Base-by-base conservation (phyloP, 306 rosid species). In the Gastrolobium bilobum region DNA sequence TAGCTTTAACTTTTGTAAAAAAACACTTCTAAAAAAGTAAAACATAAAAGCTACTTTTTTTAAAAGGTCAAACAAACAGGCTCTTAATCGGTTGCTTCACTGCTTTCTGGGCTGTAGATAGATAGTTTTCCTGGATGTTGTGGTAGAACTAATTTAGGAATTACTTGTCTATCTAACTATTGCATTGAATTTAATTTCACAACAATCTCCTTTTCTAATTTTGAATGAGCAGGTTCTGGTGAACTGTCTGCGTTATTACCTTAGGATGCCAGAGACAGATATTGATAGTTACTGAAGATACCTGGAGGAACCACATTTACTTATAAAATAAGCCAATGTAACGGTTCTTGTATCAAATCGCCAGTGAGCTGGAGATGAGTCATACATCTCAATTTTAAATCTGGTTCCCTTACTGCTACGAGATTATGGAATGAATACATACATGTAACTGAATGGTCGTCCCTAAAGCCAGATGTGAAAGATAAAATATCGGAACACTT, bases 181-280 rank as follows among this genome's bases (percentile, higher is more conserved):
- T 52, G 40, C 61, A 39, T 47, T 70, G 63, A 79, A 68, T 33
- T 57, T 63, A 70, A 37, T 47, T 69, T 52, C 75, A 10, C 63
- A 66, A 48, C 57, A 9, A 65, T 65, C 56, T 62, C 56, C 33
- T 50, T 30, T 46, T 39, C 26, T 48, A 20, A 11, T 57, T 38
- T 73, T 68, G 40, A 69, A 79, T 68, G 40, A 81, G 80, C 89
- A 95, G 99, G 98, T 95, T 68, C 37, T 91, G 78, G 97, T 91
- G 75, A 95, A 95, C 86, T 90, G 93, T 69, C 81, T 91, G 64
- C 98, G 99, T 37, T 95, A 93, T 86, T 95, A 90, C 80, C 90
- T 95, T 64, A 88, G 99, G 70, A 86, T 87, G 90, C 99, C 99
- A 1, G 98, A 93, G 83, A 95, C 93, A 9, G 98, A 95, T 46